A percentile compares a stretch with the other conserved stretches of the same genome.
phyloP scores from a whole-genome alignment of 2,329 filamentous ascomycete genomes.

The Blastomyces parvus region DNA sequence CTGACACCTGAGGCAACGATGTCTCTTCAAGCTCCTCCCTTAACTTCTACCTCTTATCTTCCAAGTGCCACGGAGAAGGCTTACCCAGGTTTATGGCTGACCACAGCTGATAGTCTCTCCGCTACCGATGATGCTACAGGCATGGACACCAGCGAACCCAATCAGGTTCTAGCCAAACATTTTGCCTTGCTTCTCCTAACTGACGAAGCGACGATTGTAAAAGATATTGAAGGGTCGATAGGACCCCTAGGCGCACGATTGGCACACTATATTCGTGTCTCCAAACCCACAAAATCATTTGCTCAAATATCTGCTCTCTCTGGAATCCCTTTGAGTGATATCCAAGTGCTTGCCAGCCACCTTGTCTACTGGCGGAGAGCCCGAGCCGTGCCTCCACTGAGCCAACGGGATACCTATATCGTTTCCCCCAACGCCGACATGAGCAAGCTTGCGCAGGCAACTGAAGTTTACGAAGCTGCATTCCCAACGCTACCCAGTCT shows the following conservation, averaged over 20 bases:
- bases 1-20: constrained; percentile 56
- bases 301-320: constrained; percentile 54
- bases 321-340: constrained; percentile 65
- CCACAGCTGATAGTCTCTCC: constrained; percentile 71
- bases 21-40: constrained; percentile 53
- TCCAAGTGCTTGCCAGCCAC: constrained; percentile 81
- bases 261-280: constrained; percentile 57
- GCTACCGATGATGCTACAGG: constrained; percentile 53
- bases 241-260: constrained; percentile 68
- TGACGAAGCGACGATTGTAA: constrained; percentile 70
- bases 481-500: constrained; percentile 79
- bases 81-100: constrained; percentile 72
- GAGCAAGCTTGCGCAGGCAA: constrained; percentile 57
- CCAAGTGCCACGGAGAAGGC: constrained; percentile 58
- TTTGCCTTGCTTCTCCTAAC: constrained; percentile 78
- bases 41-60: constrained; percentile 61
- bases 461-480: constrained; percentile 60
- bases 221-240: constrained; percentile 56
- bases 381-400: constrained; percentile 80
- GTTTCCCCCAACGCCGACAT: constrained; percentile 83
- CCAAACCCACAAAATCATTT: constrained; percentile 57
- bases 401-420: constrained; percentile 82
- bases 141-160: constrained; percentile 49
- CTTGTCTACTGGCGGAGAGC: constrained; percentile 94
- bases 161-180: constrained; percentile 62